phyloP scores from a whole-genome alignment of 345 rosid genomes.

The Eucalyptus tenuipes region DNA sequence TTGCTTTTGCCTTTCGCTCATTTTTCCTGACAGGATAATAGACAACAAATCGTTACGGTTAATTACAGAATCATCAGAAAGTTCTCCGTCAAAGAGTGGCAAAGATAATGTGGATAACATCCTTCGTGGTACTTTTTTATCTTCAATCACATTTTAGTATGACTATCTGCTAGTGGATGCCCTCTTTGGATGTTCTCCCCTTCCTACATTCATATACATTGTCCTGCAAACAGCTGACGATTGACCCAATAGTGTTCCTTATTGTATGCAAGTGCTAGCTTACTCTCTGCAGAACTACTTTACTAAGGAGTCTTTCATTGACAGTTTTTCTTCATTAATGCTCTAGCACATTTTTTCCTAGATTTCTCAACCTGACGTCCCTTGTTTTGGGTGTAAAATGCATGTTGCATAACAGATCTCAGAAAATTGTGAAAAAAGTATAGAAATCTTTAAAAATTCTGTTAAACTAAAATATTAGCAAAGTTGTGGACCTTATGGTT shows the following conservation, averaged over 20 bases:
- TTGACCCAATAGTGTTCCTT: neutral
- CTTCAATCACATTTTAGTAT: neutral
- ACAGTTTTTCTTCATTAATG: neutral
- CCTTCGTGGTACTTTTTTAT: slow-evolving; percentile 51
- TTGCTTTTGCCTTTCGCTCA: neutral
- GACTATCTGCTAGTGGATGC: neutral
- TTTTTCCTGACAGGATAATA: slow-evolving; percentile 49
- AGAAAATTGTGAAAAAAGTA: neutral
- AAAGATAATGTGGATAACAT: slow-evolving; percentile 35
- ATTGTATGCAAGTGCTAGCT: neutral
- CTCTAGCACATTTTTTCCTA: neutral
- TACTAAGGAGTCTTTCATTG: neutral
- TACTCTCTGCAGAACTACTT: neutral
- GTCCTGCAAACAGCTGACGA: neutral
- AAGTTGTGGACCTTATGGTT: neutral
- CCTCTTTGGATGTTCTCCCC: neutral
- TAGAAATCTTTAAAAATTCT: neutral
- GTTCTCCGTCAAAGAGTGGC: slow-evolving; percentile 51
- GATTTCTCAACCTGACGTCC: neutral
- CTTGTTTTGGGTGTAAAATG: neutral
- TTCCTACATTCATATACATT: neutral
- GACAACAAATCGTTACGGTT: slow-evolving; percentile 77
- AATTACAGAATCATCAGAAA: slow-evolving; percentile 62
- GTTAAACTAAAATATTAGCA: neutral
- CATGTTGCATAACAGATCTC: neutral